Evolutionary conservation across 2,329 filamentous ascomycete genomes (phyloP).

Genomic region (Penicillium occitanis): DNA sequence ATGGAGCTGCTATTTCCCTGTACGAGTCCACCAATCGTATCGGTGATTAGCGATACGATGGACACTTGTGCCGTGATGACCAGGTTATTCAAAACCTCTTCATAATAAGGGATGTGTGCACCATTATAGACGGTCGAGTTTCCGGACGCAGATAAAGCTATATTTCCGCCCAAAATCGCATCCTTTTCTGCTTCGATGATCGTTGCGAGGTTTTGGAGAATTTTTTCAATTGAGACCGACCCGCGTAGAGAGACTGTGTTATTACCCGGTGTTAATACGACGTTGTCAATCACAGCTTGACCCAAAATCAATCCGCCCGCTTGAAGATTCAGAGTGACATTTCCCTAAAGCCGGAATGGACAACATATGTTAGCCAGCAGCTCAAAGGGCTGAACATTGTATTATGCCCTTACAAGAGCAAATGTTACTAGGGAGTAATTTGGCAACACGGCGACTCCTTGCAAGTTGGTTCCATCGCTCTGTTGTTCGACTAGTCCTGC

Average conservation of each 20-base stretch:
- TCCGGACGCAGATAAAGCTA: background rate
- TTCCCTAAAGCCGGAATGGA: background rate
- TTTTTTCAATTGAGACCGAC: background rate
- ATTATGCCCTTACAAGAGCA: background rate
- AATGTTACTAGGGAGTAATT: background rate
- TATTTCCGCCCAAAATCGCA: background rate
- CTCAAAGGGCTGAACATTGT: background rate
- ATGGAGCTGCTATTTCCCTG: background rate
- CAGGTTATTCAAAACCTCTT: background rate
- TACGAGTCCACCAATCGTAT: background rate
- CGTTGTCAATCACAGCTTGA: background rate
- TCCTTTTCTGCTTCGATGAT: background rate
- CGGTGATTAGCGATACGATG: background rate
- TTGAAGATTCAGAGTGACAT: background rate
- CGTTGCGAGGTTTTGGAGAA: background rate
- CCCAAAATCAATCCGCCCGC: background rate
- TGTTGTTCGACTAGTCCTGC: background rate
- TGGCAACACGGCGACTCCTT: background rate
- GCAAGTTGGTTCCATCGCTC: background rate
- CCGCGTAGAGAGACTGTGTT: background rate
- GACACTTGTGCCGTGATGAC: background rate
- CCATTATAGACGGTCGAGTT: background rate
- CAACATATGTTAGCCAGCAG: background rate
- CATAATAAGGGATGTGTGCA: background rate
- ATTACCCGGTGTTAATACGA: background rate